phyloP scores from a whole-genome alignment of 495 filamentous ascomycete genomes.

The Parathielavia appendiculata region DNA sequence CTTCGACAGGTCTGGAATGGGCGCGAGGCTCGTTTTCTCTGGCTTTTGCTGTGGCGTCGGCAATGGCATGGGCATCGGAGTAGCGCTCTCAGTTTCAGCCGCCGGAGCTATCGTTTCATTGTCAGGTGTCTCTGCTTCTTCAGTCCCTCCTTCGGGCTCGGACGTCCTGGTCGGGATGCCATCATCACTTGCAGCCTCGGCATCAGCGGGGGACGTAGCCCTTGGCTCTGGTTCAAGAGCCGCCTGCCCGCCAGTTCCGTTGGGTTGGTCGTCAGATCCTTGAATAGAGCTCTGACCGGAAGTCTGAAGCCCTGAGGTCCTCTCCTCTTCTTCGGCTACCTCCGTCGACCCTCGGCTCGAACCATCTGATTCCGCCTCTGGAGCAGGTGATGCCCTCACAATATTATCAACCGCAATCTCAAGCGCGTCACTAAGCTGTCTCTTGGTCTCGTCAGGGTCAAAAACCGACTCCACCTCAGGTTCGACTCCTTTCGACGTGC shows the following conservation, averaged over 20 bases:
- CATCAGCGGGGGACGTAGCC: neutral
- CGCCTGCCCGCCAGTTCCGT: neutral
- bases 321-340: neutral
- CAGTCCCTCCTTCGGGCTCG: neutral
- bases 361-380: neutral
- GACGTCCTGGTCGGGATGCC: too few relatives aligned
- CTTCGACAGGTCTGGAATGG: conserved; percentile 8
- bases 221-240: neutral
- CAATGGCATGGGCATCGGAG: neutral
- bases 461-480: neutral
- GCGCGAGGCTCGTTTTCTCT: neutral
- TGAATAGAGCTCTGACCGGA: neutral
- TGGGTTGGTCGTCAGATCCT: neutral
- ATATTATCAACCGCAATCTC: neutral
- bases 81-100: neutral
- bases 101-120: neutral
- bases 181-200: neutral
- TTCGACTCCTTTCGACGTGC: neutral
- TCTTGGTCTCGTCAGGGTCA: neutral
- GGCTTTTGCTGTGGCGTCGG: neutral
- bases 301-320: neutral
- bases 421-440: too few relatives aligned
- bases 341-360: neutral
- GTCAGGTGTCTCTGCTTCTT: neutral
- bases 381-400: neutral